Evolutionary conservation across 345 rosid species (phyloP).

Genomic region (Gossypioides kirkii): DNA sequence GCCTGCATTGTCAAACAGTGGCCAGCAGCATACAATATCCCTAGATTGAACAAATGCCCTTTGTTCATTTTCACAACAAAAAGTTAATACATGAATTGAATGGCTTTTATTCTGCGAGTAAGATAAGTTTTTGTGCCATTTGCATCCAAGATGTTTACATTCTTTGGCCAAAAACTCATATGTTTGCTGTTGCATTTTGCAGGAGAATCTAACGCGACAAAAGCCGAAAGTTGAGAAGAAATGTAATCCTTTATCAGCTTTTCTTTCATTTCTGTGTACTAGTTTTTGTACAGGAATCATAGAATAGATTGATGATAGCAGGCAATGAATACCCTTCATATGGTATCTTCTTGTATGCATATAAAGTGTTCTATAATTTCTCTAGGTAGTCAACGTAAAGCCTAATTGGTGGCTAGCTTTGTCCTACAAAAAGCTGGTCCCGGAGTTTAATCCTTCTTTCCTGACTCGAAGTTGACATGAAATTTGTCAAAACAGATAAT

Average conservation of each 20-base stretch:
- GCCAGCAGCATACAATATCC: neutral
- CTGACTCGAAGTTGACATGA: neutral
- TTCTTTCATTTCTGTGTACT: neutral
- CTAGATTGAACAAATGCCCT: neutral
- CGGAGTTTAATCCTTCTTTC: neutral
- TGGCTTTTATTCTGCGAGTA: neutral
- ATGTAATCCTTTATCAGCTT: constrained; percentile 26
- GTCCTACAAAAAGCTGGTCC: neutral
- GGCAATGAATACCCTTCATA: neutral
- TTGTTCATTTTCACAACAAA: neutral
- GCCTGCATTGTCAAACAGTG: neutral
- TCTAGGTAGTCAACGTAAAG: neutral
- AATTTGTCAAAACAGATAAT: too few relatives aligned
- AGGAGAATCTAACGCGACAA: constrained; percentile 36
- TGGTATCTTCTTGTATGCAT: neutral
- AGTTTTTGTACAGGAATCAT: neutral
- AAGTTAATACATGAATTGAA: neutral
- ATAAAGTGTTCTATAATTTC: neutral
- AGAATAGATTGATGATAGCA: neutral
- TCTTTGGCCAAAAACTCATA: neutral
- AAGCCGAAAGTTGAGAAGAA: constrained; percentile 37
- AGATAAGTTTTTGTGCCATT: neutral
- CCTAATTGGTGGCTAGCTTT: neutral
- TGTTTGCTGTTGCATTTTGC: constrained; percentile 20
- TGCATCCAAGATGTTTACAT: neutral